phyloP scores from a whole-genome alignment of 1,284 basidiomycete genomes.

The Ustilago shanxiensis region DNA sequence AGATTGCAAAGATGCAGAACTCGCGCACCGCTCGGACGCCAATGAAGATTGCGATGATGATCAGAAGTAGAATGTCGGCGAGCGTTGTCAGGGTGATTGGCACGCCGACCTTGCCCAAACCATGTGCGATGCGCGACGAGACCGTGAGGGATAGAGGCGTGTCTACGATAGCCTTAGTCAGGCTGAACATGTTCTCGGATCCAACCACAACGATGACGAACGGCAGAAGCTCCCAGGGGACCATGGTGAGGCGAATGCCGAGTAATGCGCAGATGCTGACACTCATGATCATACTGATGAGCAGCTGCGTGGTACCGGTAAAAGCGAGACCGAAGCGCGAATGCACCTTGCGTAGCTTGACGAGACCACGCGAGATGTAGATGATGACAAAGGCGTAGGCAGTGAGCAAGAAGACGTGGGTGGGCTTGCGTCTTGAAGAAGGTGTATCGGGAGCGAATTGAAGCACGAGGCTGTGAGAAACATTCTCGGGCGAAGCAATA shows the following conservation, averaged over 20 bases:
- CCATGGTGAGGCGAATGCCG: conserved; percentile 85
- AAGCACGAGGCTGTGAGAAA: conserved; percentile 54
- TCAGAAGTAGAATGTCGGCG: conserved; percentile 85
- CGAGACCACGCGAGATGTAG: conserved; percentile 83
- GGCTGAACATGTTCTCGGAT: conserved; percentile 95
- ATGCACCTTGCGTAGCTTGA: conserved; percentile 76
- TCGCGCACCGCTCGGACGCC: conserved; percentile 84
- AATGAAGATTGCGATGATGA: conserved; percentile 82
- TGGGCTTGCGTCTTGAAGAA: conserved; percentile 35
- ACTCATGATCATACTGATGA: conserved; percentile 91
- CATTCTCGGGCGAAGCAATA: conserved; percentile 47
- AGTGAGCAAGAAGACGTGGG: conserved; percentile 76
- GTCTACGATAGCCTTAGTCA: conserved; percentile 88
- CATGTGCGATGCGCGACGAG: conserved; percentile 89
- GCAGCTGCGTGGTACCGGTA: conserved; percentile 89
- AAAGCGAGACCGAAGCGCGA: conserved; percentile 91
- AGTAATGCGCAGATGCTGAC: conserved; percentile 88
- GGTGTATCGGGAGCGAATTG: conserved; percentile 53
- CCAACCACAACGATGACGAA: conserved; percentile 96
- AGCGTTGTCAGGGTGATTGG: conserved; percentile 92
- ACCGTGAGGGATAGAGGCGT: conserved; percentile 91
- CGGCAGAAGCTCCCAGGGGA: conserved; percentile 88
- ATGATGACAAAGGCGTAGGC: conserved; percentile 84
- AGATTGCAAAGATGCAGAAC: conserved; percentile 92
- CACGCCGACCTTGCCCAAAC: conserved; percentile 86